A percentile compares a stretch with the other conserved stretches of the same genome.
Evolutionary conservation across 2,329 filamentous ascomycete genomes (phyloP).

Genomic region (Xylariaceae sp.): DNA sequence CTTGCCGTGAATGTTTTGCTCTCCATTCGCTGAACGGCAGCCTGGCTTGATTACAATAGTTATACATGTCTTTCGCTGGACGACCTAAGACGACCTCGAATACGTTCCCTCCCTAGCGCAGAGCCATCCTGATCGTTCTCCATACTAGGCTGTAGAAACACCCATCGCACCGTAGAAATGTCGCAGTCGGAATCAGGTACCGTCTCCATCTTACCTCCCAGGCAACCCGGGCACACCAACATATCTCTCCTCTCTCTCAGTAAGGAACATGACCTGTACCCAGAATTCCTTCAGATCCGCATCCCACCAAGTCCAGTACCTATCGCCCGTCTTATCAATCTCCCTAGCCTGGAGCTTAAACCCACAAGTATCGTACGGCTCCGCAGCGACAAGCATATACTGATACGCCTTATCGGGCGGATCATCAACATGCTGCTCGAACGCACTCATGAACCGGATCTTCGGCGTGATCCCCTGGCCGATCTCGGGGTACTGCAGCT

Average conservation of each 20-base stretch:
- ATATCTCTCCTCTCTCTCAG: slow-evolving; percentile 90
- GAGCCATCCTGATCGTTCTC: no score
- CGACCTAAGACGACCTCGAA: no score
- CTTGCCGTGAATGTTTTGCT: no score
- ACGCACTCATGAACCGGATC: slow-evolving; percentile 96
- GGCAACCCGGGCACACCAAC: slow-evolving; percentile 60
- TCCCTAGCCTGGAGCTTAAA: slow-evolving; percentile 95
- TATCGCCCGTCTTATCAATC: slow-evolving; percentile 82
- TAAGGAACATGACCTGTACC: slow-evolving; percentile 98
- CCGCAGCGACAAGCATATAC: slow-evolving; percentile 90
- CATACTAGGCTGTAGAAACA: no score
- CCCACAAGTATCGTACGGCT: slow-evolving; percentile 95
- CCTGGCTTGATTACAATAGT: no score
- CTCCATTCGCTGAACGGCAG: no score
- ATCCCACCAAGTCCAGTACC: slow-evolving; percentile 94
- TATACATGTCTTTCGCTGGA: no score
- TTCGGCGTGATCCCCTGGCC: slow-evolving; percentile 68
- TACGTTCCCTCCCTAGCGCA: no score
- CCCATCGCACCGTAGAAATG: no score
- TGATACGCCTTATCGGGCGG: slow-evolving; percentile 88
- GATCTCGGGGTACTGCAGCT: slow-evolving; percentile 93
- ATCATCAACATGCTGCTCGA: slow-evolving; percentile 91
- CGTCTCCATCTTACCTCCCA: slow-evolving; percentile 21
- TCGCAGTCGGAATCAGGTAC: no score
- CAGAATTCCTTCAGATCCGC: slow-evolving; percentile 95